A percentile compares a stretch with the other conserved stretches of the same genome.
Conservation (phyloP, 306 rosid genomes). For the Datisca glomerata region DNA sequence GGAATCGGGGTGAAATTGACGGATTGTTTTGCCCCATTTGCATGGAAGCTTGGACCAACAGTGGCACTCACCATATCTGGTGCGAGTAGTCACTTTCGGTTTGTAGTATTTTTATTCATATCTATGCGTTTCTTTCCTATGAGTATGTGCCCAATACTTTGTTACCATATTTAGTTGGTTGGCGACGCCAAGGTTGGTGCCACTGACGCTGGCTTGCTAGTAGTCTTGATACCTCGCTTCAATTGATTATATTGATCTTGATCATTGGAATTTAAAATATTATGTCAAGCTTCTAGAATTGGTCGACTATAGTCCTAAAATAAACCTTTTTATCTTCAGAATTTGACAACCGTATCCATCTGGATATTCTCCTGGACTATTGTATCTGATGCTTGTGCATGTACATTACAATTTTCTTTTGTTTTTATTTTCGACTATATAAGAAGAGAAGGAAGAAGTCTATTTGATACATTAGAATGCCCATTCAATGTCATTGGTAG, state of each 20-base stretch:
- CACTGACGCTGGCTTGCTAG: no score
- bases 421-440: no score
- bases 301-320: background rate
- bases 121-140: background rate
- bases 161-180: no score
- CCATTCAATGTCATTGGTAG: no score
- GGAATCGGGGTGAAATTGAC: conserved; percentile 35
- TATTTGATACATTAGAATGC: no score
- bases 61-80: conserved; percentile 71
- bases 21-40: conserved; percentile 79
- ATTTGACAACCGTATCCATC: no score
- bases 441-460: no score
- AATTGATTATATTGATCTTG: no score
- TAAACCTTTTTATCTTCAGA: background rate
- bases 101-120: background rate
- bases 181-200: no score
- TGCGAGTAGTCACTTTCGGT: conserved; percentile 7
- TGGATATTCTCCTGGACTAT: background rate
- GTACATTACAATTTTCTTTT: background rate
- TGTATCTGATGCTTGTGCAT: background rate
- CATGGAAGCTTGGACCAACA: conserved; percentile 62
- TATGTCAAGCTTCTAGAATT: no score
- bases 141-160: background rate
- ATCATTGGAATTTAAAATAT: no score
- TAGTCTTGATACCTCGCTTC: no score